Conservation (phyloP, 1,284 basidiomycete species). For the Ustilago vetiveriae region DNA sequence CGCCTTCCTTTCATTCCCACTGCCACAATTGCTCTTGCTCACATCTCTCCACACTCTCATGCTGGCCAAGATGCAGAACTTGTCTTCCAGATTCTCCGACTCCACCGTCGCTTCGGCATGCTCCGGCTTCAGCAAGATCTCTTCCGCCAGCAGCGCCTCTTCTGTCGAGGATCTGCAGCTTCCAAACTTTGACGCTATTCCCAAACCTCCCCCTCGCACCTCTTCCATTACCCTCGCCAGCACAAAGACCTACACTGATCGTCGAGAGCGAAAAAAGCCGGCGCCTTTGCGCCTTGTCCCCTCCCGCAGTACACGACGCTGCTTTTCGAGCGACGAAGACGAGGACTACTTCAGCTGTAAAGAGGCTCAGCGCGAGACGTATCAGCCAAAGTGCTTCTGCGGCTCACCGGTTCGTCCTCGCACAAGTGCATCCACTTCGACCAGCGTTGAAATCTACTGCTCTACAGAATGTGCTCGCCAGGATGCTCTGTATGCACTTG, state of each 20-base stretch:
- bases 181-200: constrained; percentile 12
- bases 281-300: constrained; percentile 12
- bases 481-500: constrained; percentile 32
- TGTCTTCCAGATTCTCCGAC: constrained; percentile 42
- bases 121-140: constrained; percentile 26
- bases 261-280: constrained; percentile 25
- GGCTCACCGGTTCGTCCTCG: constrained; percentile 12
- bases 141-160: constrained; percentile 23
- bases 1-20: background rate
- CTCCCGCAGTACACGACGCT: constrained; percentile 5
- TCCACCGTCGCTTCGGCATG: constrained; percentile 35
- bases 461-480: constrained; percentile 23
- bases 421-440: constrained; percentile 3
- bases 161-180: constrained; percentile 24
- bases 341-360: constrained; percentile 22
- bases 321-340: constrained; percentile 6
- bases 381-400: constrained; percentile 21
- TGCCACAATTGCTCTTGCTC: background rate
- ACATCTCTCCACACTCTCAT: background rate
- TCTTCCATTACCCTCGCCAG: constrained; percentile 39
- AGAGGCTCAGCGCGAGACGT: constrained; percentile 1
- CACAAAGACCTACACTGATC: constrained; percentile 16
- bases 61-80: constrained; percentile 5
- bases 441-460: constrained; percentile 37
- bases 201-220: constrained; percentile 37